phyloP scores from a whole-genome alignment of 371 early-diverging fungal genomes.

The Nematocida ironsii region DNA sequence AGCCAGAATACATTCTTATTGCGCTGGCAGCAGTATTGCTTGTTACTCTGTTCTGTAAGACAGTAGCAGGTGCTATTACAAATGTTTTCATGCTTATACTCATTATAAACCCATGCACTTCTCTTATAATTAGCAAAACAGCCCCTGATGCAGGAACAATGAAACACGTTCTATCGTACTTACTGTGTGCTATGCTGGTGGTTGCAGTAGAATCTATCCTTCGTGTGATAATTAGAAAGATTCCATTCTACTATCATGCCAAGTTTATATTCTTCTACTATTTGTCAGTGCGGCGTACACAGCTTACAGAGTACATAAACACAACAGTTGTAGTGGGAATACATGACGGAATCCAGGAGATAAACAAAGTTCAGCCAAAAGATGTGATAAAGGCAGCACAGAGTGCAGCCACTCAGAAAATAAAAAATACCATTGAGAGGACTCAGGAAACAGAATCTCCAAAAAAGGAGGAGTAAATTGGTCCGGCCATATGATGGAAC shows the following conservation, averaged over 20 bases:
- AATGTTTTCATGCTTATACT: slow-evolving; percentile 28
- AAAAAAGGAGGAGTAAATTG: slow-evolving; percentile 11
- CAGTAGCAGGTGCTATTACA: slow-evolving; percentile 35
- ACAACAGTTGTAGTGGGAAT: neutral
- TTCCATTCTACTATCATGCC: slow-evolving; percentile 65
- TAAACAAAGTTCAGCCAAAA: slow-evolving; percentile 49
- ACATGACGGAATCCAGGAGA: slow-evolving; percentile 6
- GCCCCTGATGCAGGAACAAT: slow-evolving; percentile 50
- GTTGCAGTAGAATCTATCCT: slow-evolving; percentile 57
- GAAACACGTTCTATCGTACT: slow-evolving; percentile 62
- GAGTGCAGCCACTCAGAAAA: slow-evolving; percentile 39
- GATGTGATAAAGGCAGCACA: slow-evolving; percentile 58
- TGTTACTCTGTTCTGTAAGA: slow-evolving; percentile 27
- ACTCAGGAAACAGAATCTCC: slow-evolving; percentile 18
- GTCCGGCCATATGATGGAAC: too few relatives aligned
- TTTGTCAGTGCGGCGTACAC: slow-evolving; percentile 34
- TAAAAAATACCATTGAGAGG: slow-evolving; percentile 16
- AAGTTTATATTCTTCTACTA: slow-evolving; percentile 64
- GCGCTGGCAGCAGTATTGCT: slow-evolving; percentile 48
- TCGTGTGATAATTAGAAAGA: slow-evolving; percentile 24
- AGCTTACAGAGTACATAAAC: slow-evolving; percentile 50
- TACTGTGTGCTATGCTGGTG: slow-evolving; percentile 58
- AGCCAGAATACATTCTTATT: slow-evolving; percentile 60
- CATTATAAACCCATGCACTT: slow-evolving; percentile 8
- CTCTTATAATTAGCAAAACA: slow-evolving; percentile 51